Conservation (phyloP, 345 rosid genomes). For the Murraya koenigii region DNA sequence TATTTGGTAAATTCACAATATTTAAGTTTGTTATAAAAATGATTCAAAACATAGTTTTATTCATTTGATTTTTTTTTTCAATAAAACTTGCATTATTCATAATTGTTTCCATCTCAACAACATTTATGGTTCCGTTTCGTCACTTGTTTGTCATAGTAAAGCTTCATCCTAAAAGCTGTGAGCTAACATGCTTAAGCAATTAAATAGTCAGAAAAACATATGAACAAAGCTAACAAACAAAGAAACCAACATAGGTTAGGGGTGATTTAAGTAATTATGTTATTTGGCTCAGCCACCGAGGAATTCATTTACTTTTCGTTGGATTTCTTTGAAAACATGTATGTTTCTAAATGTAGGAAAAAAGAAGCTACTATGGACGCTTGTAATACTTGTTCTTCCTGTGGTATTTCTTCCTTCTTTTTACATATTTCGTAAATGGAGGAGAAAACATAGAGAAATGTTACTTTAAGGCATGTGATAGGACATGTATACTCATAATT, state of each 20-base stretch:
- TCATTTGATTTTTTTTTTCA: no score
- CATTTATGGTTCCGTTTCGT: no score
- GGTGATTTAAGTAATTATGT: neutral
- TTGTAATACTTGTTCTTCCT: neutral
- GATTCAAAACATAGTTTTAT: no score
- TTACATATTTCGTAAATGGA: neutral
- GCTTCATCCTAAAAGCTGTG: neutral
- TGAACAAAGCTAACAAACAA: neutral
- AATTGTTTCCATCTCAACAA: no score
- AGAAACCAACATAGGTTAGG: neutral
- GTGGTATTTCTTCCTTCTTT: neutral
- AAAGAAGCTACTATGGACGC: neutral
- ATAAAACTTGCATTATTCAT: no score
- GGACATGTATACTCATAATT: neutral
- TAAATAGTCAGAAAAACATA: no score
- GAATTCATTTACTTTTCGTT: neutral
- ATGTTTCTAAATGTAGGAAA: slow-evolving; percentile 1
- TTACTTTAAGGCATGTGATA: neutral
- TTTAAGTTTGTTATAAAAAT: no score
- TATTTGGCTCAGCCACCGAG: neutral
- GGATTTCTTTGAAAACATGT: neutral
- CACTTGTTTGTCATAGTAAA: neutral
- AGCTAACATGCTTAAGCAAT: neutral
- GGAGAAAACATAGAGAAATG: slow-evolving; percentile 13
- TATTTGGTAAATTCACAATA: no score